Percentiles rank a stretch among this genome's conserved stretches.
Evolutionary conservation across 2,329 filamentous ascomycete species (phyloP).

Genomic region (Verticillium dahliae): DNA sequence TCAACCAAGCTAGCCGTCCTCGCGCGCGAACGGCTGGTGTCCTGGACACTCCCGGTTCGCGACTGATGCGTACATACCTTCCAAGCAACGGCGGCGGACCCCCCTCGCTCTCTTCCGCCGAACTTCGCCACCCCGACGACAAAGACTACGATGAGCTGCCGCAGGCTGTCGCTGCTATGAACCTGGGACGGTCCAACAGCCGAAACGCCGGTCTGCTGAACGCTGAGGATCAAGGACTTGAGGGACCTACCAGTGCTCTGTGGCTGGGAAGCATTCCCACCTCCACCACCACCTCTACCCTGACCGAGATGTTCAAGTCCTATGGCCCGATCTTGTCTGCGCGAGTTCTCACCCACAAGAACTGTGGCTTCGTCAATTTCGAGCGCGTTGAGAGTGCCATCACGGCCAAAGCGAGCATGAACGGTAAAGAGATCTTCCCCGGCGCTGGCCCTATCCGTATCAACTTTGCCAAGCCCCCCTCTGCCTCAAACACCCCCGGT

Average conservation of each 20-base stretch:
- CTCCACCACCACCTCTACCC: constrained; percentile 89
- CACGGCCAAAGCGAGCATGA: constrained; percentile 78
- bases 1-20: constrained; percentile 77
- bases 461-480: constrained; percentile 94
- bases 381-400: constrained; percentile 87
- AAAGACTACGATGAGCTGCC: constrained; percentile 75
- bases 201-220: constrained; percentile 62
- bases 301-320: constrained; percentile 92
- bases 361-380: constrained; percentile 98
- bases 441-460: constrained; percentile 92
- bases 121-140: constrained; percentile 68
- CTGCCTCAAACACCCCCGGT: constrained; percentile 80
- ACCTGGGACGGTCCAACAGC: constrained; percentile 60
- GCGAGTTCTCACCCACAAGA: constrained; percentile 94
- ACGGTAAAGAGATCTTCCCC: constrained; percentile 97
- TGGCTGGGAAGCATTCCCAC: constrained; percentile 98
- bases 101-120: constrained; percentile 66
- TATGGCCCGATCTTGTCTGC: constrained; percentile 89
- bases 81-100: constrained; percentile 68
- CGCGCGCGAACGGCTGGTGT: constrained; percentile 89
- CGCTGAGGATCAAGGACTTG: constrained; percentile 71
- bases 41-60: constrained; percentile 67
- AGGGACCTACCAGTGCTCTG: constrained; percentile 84
- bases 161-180: constrained; percentile 76
- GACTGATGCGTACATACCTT: constrained; percentile 65